Percentiles rank a stretch among this genome's conserved stretches.
Evolutionary conservation across 148 eudicot genomes (phyloP).

Genomic region (Polygonum maritimum): DNA sequence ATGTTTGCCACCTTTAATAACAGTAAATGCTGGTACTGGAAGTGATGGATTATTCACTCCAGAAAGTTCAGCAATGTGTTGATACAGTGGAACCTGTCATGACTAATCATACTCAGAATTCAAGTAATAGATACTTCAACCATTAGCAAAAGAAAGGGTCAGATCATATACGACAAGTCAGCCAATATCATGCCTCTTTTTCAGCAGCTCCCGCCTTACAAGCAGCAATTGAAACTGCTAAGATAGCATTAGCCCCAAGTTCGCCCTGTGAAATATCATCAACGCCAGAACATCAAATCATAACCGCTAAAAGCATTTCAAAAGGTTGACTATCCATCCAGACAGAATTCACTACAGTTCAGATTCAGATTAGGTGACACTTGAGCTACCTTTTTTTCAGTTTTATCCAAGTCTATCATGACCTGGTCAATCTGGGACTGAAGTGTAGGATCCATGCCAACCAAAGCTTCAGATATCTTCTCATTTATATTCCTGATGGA

Average conservation of each 20-base stretch:
- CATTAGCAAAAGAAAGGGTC: neutral
- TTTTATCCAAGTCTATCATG: slow-evolving; percentile 95
- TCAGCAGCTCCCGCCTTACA: slow-evolving; percentile 99
- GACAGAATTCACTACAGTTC: neutral
- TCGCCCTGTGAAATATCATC: slow-evolving; percentile 52
- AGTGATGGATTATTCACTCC: slow-evolving; percentile 52
- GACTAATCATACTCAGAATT: slow-evolving; percentile 11
- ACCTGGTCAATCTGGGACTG: slow-evolving; percentile 93
- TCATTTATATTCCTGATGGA: slow-evolving; percentile 87
- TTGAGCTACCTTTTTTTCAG: slow-evolving; percentile 80
- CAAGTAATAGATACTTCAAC: neutral
- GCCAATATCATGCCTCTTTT: slow-evolving; percentile 52
- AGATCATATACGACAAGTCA: slow-evolving; percentile 10
- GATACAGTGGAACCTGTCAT: slow-evolving; percentile 81
- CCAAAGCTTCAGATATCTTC: slow-evolving; percentile 89
- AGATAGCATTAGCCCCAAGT: slow-evolving; percentile 92
- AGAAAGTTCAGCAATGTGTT: slow-evolving; percentile 87
- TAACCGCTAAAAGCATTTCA: neutral
- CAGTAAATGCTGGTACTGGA: slow-evolving; percentile 85
- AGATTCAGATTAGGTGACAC: neutral
- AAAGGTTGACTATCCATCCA: neutral
- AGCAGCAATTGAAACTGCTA: slow-evolving; percentile 96
- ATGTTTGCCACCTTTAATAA: slow-evolving; percentile 88
- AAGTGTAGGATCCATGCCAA: slow-evolving; percentile 96
- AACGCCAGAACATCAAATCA: slow-evolving; percentile 3